Evolutionary conservation across 768 basidiomycete genomes (phyloP).

Genomic region (Mycena sanguinolenta): DNA sequence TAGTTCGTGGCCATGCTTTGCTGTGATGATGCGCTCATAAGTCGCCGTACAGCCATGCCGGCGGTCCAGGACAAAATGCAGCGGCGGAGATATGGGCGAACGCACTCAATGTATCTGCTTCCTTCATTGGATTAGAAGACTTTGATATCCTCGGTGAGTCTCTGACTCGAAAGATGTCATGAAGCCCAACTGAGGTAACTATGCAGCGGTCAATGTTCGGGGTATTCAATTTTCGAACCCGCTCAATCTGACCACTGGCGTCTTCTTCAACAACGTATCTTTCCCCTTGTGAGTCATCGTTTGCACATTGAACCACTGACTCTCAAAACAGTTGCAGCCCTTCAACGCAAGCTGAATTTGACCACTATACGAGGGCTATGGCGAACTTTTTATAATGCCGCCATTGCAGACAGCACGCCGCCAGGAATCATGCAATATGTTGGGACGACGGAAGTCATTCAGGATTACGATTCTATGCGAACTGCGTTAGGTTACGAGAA

Average conservation of each 20-base stretch:
- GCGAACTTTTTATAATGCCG: constrained; percentile 10
- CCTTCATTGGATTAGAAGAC: neutral
- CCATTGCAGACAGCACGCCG: constrained; percentile 17
- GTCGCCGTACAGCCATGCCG: constrained; percentile 1
- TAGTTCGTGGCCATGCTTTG: neutral
- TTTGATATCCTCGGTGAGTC: constrained; percentile 12
- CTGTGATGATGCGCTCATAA: neutral
- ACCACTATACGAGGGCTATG: constrained; percentile 30
- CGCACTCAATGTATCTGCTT: neutral
- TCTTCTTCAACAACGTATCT: constrained; percentile 16
- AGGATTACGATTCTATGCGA: constrained; percentile 34
- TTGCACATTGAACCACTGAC: neutral
- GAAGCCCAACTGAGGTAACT: neutral
- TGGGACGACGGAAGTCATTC: constrained; percentile 25
- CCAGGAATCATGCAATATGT: constrained; percentile 27
- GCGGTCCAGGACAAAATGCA: constrained; percentile 34
- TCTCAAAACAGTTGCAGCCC: neutral
- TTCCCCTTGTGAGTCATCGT: constrained; percentile 25
- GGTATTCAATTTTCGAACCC: constrained; percentile 13
- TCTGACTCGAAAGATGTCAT: neutral
- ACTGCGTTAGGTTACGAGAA: constrained; percentile 32
- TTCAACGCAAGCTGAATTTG: constrained; percentile 23
- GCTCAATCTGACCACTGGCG: constrained; percentile 4
- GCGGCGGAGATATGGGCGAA: constrained; percentile 1
- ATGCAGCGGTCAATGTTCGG: constrained; percentile 1